These are phyloP conservation scores for Tricholomella constricta DNA, from an alignment of 768 basidiomycete species.

Conservation along the genomic window DNA sequence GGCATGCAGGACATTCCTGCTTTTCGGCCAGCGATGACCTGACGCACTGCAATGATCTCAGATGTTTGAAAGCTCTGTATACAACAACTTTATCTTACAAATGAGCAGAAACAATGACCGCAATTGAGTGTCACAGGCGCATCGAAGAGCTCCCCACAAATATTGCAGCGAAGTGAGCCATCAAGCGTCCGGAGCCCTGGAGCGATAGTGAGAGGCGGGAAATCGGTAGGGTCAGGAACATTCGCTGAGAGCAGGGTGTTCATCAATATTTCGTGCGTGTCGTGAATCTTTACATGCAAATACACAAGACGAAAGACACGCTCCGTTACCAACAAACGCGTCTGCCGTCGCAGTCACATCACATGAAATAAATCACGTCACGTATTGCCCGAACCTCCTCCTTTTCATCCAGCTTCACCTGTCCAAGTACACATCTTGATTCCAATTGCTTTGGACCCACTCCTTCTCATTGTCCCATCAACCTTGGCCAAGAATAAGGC, in stretches of 20 bases:
- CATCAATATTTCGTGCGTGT: slow-evolving; percentile 28
- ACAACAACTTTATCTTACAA: slow-evolving; percentile 43
- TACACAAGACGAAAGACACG: no score
- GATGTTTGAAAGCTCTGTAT: neutral
- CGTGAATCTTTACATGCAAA: neutral
- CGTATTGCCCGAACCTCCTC: no score
- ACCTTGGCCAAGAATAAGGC: no score
- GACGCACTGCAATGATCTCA: slow-evolving; percentile 57
- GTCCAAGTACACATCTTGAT: no score
- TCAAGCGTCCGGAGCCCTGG: slow-evolving; percentile 67
- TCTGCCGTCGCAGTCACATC: no score
- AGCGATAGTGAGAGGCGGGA: slow-evolving; percentile 45
- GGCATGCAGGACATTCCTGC: slow-evolving; percentile 74
- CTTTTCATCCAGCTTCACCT: no score
- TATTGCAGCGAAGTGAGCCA: slow-evolving; percentile 65
- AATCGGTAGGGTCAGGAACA: slow-evolving; percentile 71
- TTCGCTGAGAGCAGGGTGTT: slow-evolving; percentile 29
- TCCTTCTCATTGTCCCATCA: no score
- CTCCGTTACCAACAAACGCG: neutral
- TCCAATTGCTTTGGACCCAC: no score
- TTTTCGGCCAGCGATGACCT: slow-evolving; percentile 57
- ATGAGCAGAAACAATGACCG: slow-evolving; percentile 83
- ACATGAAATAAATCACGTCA: no score
- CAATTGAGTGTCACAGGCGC: slow-evolving; percentile 75
- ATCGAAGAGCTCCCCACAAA: slow-evolving; percentile 74